phyloP scores from a whole-genome alignment of 2,329 filamentous ascomycete genomes.

The Emericellopsis cladophorae region DNA sequence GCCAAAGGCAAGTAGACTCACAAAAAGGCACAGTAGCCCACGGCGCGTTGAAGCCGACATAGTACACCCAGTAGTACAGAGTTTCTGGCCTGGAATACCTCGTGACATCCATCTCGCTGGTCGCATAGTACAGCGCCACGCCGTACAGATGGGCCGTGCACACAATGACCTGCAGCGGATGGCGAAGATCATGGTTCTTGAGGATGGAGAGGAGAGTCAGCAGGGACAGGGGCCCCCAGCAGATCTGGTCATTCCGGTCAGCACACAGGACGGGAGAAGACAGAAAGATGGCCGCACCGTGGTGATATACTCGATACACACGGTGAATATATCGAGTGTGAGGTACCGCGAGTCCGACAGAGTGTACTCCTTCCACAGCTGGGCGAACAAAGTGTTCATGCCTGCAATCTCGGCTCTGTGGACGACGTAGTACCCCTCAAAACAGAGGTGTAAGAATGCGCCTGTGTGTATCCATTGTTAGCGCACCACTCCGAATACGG shows the following conservation, averaged over 20 bases:
- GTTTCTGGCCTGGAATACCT: conserved; percentile 45
- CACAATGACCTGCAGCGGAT: conserved; percentile 36
- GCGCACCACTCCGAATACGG: background rate
- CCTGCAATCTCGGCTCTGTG: conserved; percentile 54
- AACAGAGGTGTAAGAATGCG: conserved; percentile 63
- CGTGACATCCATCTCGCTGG: conserved; percentile 37
- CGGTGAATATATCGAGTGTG: conserved; percentile 67
- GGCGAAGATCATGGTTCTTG: conserved; percentile 25
- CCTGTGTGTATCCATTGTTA: conserved; percentile 21
- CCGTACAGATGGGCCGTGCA: conserved; percentile 47
- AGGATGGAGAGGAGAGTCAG: conserved; percentile 32
- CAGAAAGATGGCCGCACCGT: conserved; percentile 15
- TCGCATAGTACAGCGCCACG: conserved; percentile 49
- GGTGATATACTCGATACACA: conserved; percentile 80
- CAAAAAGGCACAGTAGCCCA: conserved; percentile 45
- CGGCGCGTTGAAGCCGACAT: conserved; percentile 45
- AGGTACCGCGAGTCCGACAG: conserved; percentile 80
- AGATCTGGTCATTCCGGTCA: conserved; percentile 18
- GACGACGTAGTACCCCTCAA: conserved; percentile 73
- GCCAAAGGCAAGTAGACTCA: conserved; percentile 20
- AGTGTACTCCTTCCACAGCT: conserved; percentile 89
- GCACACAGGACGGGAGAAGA: background rate
- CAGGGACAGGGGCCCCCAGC: conserved; percentile 48
- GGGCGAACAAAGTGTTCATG: conserved; percentile 62
- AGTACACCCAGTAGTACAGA: conserved; percentile 53